Conservation (phyloP, 1,284 basidiomycete species). For the Phylloboletellus chloephorus region DNA sequence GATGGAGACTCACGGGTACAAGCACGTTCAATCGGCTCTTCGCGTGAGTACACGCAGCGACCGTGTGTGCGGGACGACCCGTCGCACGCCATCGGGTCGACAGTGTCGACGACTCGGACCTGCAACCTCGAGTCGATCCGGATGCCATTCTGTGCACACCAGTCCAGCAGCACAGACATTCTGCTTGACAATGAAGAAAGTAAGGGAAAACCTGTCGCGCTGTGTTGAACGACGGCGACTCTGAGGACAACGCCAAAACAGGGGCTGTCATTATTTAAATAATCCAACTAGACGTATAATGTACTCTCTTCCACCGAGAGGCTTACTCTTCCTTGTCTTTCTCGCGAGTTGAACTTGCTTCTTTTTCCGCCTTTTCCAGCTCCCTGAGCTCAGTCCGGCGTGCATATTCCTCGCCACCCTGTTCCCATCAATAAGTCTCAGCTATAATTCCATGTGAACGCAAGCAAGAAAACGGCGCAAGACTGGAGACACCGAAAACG, state of each 20-base stretch:
- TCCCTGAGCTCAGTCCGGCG: conserved; percentile 60
- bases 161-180: conserved; percentile 33
- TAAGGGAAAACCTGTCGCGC: no score
- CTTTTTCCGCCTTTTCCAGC: conserved; percentile 33
- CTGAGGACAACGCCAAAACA: neutral
- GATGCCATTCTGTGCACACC: conserved; percentile 44
- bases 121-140: conserved; percentile 43
- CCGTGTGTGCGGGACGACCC: conserved; percentile 24
- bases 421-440: conserved; percentile 28
- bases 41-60: conserved; percentile 38
- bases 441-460: conserved; percentile 11
- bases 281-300: conserved; percentile 1
- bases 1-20: conserved; percentile 37
- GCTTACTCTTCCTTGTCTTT: conserved; percentile 38
- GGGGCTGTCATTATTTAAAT: conserved; percentile 7
- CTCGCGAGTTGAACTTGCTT: conserved; percentile 32
- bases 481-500: conserved; percentile 3
- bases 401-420: conserved; percentile 87
- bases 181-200: no score
- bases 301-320: conserved; percentile 6
- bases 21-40: conserved; percentile 33
- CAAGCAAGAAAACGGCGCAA: conserved; percentile 10
- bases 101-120: conserved; percentile 20
- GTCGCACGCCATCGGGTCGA: conserved; percentile 4
- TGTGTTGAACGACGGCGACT: conserved; percentile 22